These are phyloP conservation scores for Coemansia aciculifera DNA, from an alignment of 192 early-diverging fungal genomes.

Conservation along the genomic window DNA sequence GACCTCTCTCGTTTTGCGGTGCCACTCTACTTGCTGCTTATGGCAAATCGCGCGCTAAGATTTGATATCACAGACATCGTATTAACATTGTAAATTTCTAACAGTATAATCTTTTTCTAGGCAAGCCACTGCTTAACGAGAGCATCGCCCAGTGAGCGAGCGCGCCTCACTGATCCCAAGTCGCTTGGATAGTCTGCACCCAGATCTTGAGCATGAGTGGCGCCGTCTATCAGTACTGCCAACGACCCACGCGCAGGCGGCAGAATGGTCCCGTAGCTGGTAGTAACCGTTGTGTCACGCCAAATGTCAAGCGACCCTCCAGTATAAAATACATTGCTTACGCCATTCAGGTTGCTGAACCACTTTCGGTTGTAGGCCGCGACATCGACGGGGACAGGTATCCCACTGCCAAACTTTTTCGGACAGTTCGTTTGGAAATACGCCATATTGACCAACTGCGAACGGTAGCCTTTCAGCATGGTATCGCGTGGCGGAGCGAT, in stretches of 20 bases:
- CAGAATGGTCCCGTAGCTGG: constrained; percentile 18
- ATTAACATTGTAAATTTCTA: not conserved
- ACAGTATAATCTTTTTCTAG: not conserved
- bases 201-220: constrained; percentile 44
- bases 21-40: not conserved
- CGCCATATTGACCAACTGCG: constrained; percentile 42
- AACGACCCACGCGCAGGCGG: constrained; percentile 1
- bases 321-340: constrained; percentile 59
- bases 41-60: not conserved
- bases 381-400: constrained; percentile 33
- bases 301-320: constrained; percentile 64
- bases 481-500: constrained; percentile 30
- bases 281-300: constrained; percentile 53
- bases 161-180: constrained; percentile 19
- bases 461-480: constrained; percentile 30
- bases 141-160: constrained; percentile 20
- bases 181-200: constrained; percentile 8
- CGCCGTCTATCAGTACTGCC: constrained; percentile 28
- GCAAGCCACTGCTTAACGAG: constrained; percentile 24
- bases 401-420: constrained; percentile 36
- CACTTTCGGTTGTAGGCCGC: constrained; percentile 36
- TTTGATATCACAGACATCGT: not conserved
- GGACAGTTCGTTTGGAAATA: constrained; percentile 45
- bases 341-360: constrained; percentile 20
- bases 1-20: not conserved